Conservation (phyloP, 1,284 basidiomycete species). For the Ceraceosorus bombacis region DNA sequence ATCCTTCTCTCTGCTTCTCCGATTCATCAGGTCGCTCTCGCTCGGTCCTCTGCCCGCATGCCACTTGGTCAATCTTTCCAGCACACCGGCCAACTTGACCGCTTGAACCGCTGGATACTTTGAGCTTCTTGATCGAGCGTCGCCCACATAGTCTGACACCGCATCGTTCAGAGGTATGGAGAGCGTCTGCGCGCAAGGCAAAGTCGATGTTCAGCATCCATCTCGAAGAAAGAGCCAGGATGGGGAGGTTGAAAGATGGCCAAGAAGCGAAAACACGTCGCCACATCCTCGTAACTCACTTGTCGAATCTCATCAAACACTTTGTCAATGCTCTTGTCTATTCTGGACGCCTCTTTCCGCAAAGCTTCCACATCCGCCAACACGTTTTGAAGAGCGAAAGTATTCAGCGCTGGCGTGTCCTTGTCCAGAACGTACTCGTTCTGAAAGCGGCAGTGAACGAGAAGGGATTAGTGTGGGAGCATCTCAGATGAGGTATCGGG, state of each 20-base stretch:
- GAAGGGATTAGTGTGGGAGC: neutral
- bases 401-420: conserved; percentile 17
- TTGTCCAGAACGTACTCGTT: conserved; percentile 27
- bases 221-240: neutral
- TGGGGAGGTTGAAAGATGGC: neutral
- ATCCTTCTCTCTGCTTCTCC: conserved; percentile 21
- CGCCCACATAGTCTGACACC: conserved; percentile 7
- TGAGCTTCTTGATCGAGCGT: conserved; percentile 5
- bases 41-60: conserved; percentile 10
- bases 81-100: conserved; percentile 18
- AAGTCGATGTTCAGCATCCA: neutral
- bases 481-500: neutral
- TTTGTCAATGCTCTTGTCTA: neutral
- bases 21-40: conserved; percentile 10
- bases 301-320: conserved; percentile 9
- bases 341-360: neutral
- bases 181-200: conserved; percentile 11
- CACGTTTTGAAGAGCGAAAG: conserved; percentile 16
- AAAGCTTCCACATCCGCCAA: conserved; percentile 20
- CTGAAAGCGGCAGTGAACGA: neutral
- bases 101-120: conserved; percentile 21
- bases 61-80: conserved; percentile 21
- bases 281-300: neutral
- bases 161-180: conserved; percentile 5
- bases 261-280: neutral